Evolutionary conservation across 495 filamentous ascomycete species (phyloP), one percentile per base, ranked within the genome.

Genomic region (Xylaria venustula): DNA sequence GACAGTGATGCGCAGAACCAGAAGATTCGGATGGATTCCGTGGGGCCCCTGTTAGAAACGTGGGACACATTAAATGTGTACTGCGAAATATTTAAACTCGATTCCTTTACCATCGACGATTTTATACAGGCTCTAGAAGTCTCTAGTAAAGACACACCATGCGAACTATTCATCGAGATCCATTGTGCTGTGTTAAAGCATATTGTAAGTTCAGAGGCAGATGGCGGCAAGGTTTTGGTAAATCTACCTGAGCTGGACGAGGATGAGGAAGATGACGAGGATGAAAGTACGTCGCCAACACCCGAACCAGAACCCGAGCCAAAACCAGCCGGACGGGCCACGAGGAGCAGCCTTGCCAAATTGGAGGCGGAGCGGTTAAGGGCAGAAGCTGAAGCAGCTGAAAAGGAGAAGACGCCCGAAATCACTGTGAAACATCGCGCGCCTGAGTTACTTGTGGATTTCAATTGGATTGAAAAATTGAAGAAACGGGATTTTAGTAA

Each of bases 41-140:
- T 95, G 9, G 91, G 91, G 1, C 80, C 83, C 12, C 77, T 97
- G 9, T 76, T 97, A 26, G 92, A 96, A 73, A 91, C 88, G 0
- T 98, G 95, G 95, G 89, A 96, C 61, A 97, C 93, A 6, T 81
- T 98, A 23, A 98, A 96, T 67, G 93, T 98, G 32, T 97, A 95
- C 68, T 95, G 91, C 66, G 90, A 96, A 68, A 88, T 97, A 9
- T 96, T 91, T 66, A 85, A 90, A 63, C 81, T 98, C 22, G 94
- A 98, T 71, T 97, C 93, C 0, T 98, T 98, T 68, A 98, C 93
- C 0, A 93, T 98, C 66, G 94, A 98, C 69, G 95, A 98, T 74
- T 98, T 90, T 67, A 75, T 96, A 19, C 90, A 97, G 67, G 89
- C 93, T 4, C 85, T 98, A 80, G 82, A 87, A 49, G 88, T 94